Conservation (phyloP, 192 early-diverging fungal species). For the Backusella luteola region DNA sequence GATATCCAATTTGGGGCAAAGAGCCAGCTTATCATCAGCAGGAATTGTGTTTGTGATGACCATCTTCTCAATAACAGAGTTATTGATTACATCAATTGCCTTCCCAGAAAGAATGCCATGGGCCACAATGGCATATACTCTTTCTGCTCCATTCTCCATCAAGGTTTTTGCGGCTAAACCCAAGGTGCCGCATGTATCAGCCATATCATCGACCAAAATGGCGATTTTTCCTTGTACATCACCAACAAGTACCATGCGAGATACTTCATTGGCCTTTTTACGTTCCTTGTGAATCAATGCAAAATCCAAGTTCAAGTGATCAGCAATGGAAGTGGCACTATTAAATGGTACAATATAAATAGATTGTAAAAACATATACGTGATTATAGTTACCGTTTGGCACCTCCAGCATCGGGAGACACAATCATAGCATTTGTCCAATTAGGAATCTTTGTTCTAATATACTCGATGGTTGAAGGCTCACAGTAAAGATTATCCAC, state of each 20-base stretch:
- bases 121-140: constrained; percentile 92
- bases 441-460: constrained; percentile 70
- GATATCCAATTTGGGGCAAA: constrained; percentile 77
- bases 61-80: constrained; percentile 67
- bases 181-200: constrained; percentile 93
- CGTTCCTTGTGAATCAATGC: constrained; percentile 98
- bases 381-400: constrained; percentile 67
- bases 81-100: constrained; percentile 85
- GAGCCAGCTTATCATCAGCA: constrained; percentile 68
- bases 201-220: constrained; percentile 96
- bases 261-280: constrained; percentile 84
- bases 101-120: constrained; percentile 93
- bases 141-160: constrained; percentile 82
- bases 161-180: constrained; percentile 84
- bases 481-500: constrained; percentile 94
- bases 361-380: neutral
- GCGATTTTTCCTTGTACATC: constrained; percentile 88
- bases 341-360: neutral
- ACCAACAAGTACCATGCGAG: constrained; percentile 92
- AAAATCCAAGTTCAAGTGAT: constrained; percentile 89
- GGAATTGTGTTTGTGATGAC: constrained; percentile 85
- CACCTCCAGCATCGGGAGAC: constrained; percentile 92
- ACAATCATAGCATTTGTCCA: constrained; percentile 79
- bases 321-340: constrained; percentile 92
- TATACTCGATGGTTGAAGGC: constrained; percentile 85